Evolutionary conservation across 306 rosid genomes (phyloP), one percentile per base, ranked within the genome.

Genomic region (Benincasa hispida): DNA sequence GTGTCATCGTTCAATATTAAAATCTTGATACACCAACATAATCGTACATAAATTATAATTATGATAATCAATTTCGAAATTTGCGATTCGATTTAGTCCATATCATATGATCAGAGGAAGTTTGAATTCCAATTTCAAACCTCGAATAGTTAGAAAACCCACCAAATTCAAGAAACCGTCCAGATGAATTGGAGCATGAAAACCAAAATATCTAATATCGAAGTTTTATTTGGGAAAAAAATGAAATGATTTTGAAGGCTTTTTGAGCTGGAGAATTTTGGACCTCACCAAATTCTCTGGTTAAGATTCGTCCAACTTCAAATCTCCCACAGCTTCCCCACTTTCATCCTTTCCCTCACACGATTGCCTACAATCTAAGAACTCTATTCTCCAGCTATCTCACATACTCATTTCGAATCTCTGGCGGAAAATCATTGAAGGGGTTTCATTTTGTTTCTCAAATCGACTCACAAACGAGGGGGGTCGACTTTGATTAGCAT

Each of bases 271-370:
- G 78, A 73, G 42, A 75, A 84, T 35, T 88, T 84, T 81, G 74
- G 85, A 73, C 96, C 98, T 88, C 89, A 91, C 41, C 70, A 45
- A 65, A 66, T 75, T 85, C 66, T 86, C 78, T 81, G 89, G 92
- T 88, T 60, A 74, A 83, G 78, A 39, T 87, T 87, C 80, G 37
- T 77, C 73, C 89, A 74, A 77, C 87, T 85, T 81, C 61, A 79
- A 87, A 78, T 75, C 82, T 15, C 32, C 84, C 75, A 15, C 73
- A 76, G 70, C 56, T n/a, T 68, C 42, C 81, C 69, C 18, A 75
- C 69, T 73, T 60, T 35, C 53, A 79, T 81, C 48, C 70, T 48
- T 54, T 45, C 48, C 76, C 76, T 77, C 78, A 24, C 86, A 41
- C 37, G n/a, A 42, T 42, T 73, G 77, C 79, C 80, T 50, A 87